Percentiles rank a stretch among this genome's conserved stretches.
Conservation (phyloP, 1,139 yeast species). For the Candida albicans region DNA sequence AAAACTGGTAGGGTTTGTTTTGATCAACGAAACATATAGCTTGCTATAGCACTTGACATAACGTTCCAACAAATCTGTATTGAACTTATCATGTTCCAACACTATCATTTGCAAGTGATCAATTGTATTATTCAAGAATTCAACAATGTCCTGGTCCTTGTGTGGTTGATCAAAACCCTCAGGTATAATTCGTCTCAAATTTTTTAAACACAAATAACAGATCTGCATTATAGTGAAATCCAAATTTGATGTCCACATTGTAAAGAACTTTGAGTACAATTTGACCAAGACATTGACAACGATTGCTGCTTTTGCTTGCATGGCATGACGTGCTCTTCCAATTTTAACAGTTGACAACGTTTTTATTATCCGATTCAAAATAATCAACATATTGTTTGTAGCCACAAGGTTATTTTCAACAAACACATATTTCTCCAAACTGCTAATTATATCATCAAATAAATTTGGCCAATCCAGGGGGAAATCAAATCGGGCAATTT, state of each 20-base stretch:
- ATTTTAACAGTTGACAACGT: conserved; percentile 71
- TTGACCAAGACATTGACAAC: conserved; percentile 60
- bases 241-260: conserved; percentile 54
- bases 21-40: conserved; percentile 58
- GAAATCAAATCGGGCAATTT: conserved; percentile 79
- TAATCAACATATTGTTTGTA: conserved; percentile 61
- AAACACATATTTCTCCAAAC: conserved; percentile 45
- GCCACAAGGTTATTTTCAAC: conserved; percentile 49
- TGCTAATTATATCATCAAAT: conserved; percentile 57
- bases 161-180: conserved; percentile 78
- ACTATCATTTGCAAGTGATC: conserved; percentile 62
- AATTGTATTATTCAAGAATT: conserved; percentile 58
- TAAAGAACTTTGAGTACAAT: conserved; percentile 59
- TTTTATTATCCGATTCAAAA: conserved; percentile 77
- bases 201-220: conserved; percentile 76
- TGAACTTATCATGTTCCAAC: conserved; percentile 51
- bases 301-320: conserved; percentile 70
- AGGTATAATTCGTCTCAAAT: conserved; percentile 67
- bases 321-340: conserved; percentile 77
- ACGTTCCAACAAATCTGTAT: conserved; percentile 62
- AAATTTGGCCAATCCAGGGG: conserved; percentile 84
- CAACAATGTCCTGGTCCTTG: conserved; percentile 55
- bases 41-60: conserved; percentile 77
- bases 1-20: conserved; percentile 67
- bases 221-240: conserved; percentile 59